A percentile compares a stretch with the other conserved stretches of the same genome.
These are phyloP conservation scores for Cryphonectria japonica DNA, from an alignment of 2,329 filamentous ascomycete species.

Conservation along the genomic window DNA sequence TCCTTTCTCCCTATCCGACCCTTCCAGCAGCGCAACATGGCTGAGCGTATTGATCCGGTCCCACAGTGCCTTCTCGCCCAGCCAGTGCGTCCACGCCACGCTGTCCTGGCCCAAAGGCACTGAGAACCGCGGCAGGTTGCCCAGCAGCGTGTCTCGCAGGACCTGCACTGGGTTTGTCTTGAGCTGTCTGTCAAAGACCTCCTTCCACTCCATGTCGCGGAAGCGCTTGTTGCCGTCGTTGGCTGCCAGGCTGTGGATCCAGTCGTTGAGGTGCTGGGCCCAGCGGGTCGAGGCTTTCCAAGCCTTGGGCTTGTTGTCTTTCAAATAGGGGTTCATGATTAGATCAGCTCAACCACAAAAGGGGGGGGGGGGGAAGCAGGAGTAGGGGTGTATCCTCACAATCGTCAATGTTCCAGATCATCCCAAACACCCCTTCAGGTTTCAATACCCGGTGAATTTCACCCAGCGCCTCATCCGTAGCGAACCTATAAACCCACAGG, in stretches of 20 bases:
- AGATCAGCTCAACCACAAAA: background rate
- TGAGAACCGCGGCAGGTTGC: conserved; percentile 55
- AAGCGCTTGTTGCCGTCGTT: conserved; percentile 66
- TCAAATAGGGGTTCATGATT: background rate
- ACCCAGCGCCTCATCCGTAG: conserved; percentile 61
- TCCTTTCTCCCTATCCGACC: conserved; percentile 52
- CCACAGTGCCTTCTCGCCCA: conserved; percentile 65
- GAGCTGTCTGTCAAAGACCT: conserved; percentile 65
- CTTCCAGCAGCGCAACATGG: conserved; percentile 65
- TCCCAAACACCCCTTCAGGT: conserved; percentile 61
- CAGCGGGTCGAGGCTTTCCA: conserved; percentile 62
- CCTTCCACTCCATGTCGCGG: conserved; percentile 65
- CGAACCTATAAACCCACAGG: conserved; percentile 59
- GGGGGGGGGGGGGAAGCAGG: background rate
- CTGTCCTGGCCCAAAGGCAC: conserved; percentile 62
- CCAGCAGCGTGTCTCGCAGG: conserved; percentile 46
- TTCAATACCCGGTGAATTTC: conserved; percentile 71
- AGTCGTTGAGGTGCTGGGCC: conserved; percentile 65
- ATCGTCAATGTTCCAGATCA: conserved; percentile 77
- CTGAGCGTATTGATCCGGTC: conserved; percentile 67
- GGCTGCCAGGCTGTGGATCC: conserved; percentile 55
- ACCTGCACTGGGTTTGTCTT: conserved; percentile 56
- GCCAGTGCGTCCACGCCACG: conserved; percentile 60
- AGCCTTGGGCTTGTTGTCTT: conserved; percentile 65
- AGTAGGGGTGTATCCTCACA: conserved; percentile 42